Percentiles rank a stretch among this genome's conserved stretches.
Conservation (phyloP, 495 filamentous ascomycete species). For the Hyaloscypha finlandica region DNA sequence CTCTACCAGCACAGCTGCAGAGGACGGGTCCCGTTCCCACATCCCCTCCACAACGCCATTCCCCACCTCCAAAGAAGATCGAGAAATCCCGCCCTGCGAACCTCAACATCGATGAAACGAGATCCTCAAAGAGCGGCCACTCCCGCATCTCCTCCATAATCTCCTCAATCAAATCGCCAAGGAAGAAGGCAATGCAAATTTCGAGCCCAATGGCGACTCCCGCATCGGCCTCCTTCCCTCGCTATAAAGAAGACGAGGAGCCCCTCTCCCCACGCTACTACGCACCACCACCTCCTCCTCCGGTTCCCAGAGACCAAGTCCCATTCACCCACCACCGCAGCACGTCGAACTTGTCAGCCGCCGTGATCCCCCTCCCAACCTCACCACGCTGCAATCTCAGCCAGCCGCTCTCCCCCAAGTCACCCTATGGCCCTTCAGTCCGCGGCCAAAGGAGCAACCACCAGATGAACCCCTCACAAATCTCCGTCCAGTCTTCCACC, state of each 20-base stretch:
- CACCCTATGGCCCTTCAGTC: not conserved
- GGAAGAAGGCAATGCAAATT: constrained; percentile 49
- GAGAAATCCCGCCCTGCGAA: constrained; percentile 43
- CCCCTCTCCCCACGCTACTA: constrained; percentile 54
- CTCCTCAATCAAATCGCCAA: constrained; percentile 54
- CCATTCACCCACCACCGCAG: constrained; percentile 37
- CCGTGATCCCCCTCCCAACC: not conserved
- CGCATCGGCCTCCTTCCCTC: constrained; percentile 52
- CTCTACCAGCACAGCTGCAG: constrained; percentile 33
- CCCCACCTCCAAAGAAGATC: constrained; percentile 35
- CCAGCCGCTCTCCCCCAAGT: constrained; percentile 21
- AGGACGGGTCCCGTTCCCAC: constrained; percentile 29
- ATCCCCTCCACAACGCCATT: constrained; percentile 30
- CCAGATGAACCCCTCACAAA: constrained; percentile 24
- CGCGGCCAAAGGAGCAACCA: not conserved
- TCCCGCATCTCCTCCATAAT: constrained; percentile 54
- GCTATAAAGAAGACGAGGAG: constrained; percentile 47
- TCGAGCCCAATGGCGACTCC: constrained; percentile 59
- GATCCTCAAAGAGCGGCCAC: constrained; percentile 41
- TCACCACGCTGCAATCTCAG: constrained; percentile 30
- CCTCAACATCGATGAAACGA: constrained; percentile 43
- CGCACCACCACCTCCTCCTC: constrained; percentile 45
- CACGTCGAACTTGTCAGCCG: constrained; percentile 6
- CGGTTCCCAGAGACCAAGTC: constrained; percentile 44
- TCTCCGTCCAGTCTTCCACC: constrained; percentile 13